phyloP scores from a whole-genome alignment of 1,139 yeast species.

The Candida sp. region DNA sequence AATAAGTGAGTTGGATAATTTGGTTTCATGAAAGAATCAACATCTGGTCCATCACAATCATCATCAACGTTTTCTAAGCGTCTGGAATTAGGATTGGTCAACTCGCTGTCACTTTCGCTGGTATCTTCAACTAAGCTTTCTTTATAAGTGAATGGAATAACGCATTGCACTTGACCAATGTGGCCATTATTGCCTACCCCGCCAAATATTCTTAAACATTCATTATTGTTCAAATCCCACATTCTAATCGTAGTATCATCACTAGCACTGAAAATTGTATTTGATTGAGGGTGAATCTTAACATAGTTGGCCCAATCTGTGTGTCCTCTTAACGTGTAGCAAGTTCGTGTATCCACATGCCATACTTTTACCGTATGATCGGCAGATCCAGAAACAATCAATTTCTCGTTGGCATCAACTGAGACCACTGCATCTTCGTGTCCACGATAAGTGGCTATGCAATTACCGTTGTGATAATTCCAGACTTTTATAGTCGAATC shows the following conservation, averaged over 20 bases:
- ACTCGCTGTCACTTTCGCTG: slow-evolving; percentile 24
- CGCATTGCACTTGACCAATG: slow-evolving; percentile 88
- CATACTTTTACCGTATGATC: slow-evolving; percentile 91
- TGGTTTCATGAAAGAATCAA: slow-evolving; percentile 9
- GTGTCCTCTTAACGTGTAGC: slow-evolving; percentile 91
- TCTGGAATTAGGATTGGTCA: neutral
- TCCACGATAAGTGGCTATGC: slow-evolving; percentile 90
- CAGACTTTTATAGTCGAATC: slow-evolving; percentile 92
- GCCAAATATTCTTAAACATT: slow-evolving; percentile 75
- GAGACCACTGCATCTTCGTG: slow-evolving; percentile 85
- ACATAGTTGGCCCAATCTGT: slow-evolving; percentile 91
- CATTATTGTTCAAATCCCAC: slow-evolving; percentile 88
- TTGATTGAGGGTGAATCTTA: slow-evolving; percentile 75
- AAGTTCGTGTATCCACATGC: slow-evolving; percentile 93
- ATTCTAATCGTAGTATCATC: slow-evolving; percentile 91
- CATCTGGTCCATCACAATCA: neutral
- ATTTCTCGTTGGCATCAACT: slow-evolving; percentile 74
- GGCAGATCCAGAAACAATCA: slow-evolving; percentile 91
- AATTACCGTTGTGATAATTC: slow-evolving; percentile 93
- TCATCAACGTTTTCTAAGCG: slow-evolving; percentile 2
- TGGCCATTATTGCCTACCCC: slow-evolving; percentile 69
- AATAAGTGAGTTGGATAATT: slow-evolving; percentile 74
- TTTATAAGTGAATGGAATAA: slow-evolving; percentile 73
- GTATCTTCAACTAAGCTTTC: slow-evolving; percentile 45
- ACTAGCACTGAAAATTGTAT: slow-evolving; percentile 79